These are phyloP conservation scores for Spathaspora arborariae DNA, from an alignment of 805 yeast species.

Conservation along the genomic window DNA sequence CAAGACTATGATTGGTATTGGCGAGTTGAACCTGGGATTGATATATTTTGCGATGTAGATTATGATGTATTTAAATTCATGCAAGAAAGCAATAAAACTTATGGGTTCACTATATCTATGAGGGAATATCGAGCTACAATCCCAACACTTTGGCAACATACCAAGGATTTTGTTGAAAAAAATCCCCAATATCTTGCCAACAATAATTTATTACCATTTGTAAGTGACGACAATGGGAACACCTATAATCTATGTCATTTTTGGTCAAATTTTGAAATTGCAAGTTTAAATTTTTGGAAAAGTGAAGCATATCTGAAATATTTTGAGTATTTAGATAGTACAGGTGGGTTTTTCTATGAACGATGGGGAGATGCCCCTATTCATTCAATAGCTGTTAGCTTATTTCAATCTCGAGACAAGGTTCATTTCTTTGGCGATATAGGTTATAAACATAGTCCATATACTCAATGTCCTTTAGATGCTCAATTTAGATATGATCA, in stretches of 20 bases:
- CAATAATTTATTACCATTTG: constrained; percentile 65
- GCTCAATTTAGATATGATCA: constrained; percentile 48
- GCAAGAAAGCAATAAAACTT: constrained; percentile 71
- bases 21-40: constrained; percentile 90
- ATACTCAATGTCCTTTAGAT: constrained; percentile 75
- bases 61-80: constrained; percentile 84
- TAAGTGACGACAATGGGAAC: constrained; percentile 64
- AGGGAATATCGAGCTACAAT: constrained; percentile 83
- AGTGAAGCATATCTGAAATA: constrained; percentile 64
- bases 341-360: constrained; percentile 91
- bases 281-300: constrained; percentile 71
- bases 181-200: constrained; percentile 59
- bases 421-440: constrained; percentile 79
- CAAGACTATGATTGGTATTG: constrained; percentile 85
- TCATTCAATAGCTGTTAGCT: constrained; percentile 81
- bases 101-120: constrained; percentile 83
- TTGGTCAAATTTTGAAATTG: constrained; percentile 91
- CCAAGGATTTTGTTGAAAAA: constrained; percentile 60
- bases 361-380: constrained; percentile 96
- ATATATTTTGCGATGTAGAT: constrained; percentile 76
- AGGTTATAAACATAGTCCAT: constrained; percentile 82
- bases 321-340: constrained; percentile 69
- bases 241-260: constrained; percentile 81
- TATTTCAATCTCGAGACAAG: constrained; percentile 66
- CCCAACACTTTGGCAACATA: constrained; percentile 77